Evolutionary conservation across 352 stramenopile genomes (phyloP).

Genomic region (Globisporangium carolinianum): DNA sequence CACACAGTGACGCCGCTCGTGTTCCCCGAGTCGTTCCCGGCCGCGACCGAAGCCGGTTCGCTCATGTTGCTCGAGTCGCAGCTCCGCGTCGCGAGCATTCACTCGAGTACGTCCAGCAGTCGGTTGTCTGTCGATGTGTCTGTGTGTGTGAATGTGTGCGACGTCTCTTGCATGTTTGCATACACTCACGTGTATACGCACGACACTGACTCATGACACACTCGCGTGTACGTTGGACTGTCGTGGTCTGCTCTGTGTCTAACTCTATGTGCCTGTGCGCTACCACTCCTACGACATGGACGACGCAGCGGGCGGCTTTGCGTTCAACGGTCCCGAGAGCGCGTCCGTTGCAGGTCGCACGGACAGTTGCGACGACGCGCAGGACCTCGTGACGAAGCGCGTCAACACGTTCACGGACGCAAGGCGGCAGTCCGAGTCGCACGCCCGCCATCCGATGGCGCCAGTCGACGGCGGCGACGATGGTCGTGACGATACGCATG

Average conservation of each 20-base stretch:
- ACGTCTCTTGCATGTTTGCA: background rate
- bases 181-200: background rate
- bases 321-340: slow-evolving; percentile 23
- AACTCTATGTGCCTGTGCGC: too few relatives aligned
- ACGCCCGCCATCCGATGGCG: too few relatives aligned
- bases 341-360: background rate
- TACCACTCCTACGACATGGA: too few relatives aligned
- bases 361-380: background rate
- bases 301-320: slow-evolving; percentile 21
- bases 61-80: slow-evolving; percentile 6
- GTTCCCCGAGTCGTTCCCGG: background rate
- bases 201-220: too few relatives aligned
- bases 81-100: slow-evolving; percentile 5
- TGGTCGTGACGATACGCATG: too few relatives aligned
- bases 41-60: slow-evolving; percentile 1
- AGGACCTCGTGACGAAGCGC: slow-evolving; percentile 26
- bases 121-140: background rate
- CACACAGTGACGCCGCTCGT: slow-evolving; percentile 6
- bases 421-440: too few relatives aligned
- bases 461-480: too few relatives aligned
- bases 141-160: background rate
- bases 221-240: too few relatives aligned
- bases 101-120: slow-evolving; percentile 5
- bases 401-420: slow-evolving; percentile 13
- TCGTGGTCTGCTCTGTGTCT: too few relatives aligned